Percentiles rank a stretch among this genome's conserved stretches.
phyloP scores from a whole-genome alignment of 768 basidiomycete genomes.

The Suillus weaverae region DNA sequence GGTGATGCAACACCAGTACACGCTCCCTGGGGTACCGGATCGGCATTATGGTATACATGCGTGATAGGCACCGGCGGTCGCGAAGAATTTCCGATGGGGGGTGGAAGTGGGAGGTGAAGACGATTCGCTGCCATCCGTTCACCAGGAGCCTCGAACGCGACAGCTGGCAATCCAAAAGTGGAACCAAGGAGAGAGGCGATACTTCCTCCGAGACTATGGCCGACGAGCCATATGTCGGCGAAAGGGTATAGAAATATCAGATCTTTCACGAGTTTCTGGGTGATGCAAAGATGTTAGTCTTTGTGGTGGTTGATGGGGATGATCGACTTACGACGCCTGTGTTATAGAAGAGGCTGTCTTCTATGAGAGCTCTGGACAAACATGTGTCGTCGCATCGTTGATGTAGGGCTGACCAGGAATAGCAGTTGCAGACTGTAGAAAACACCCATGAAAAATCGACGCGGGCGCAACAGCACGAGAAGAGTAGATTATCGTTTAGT shows the following conservation, averaged over 20 bases:
- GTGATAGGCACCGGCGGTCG: conserved; percentile 31
- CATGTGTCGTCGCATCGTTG: conserved; percentile 81
- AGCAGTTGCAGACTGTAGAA: conserved; percentile 87
- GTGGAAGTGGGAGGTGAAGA: conserved; percentile 63
- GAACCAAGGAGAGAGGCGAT: conserved; percentile 63
- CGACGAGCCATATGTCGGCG: conserved; percentile 62
- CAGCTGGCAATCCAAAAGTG: conserved; percentile 64
- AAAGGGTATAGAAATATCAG: conserved; percentile 56
- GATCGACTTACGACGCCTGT: conserved; percentile 68
- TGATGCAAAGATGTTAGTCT: not conserved
- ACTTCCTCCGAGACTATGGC: conserved; percentile 62
- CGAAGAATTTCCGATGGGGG: conserved; percentile 7
- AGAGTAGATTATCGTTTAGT: conserved; percentile 86
- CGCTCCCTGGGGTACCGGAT: conserved; percentile 64
- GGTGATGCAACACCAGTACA: conserved; percentile 52
- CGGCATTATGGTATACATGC: conserved; percentile 69
- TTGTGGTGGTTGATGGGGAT: not conserved
- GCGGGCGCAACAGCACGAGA: conserved; percentile 92
- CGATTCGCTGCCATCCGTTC: conserved; percentile 61
- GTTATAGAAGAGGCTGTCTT: conserved; percentile 92
- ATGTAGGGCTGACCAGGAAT: conserved; percentile 44
- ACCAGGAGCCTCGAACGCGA: conserved; percentile 66
- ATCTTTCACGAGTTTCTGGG: conserved; percentile 57
- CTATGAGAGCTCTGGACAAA: conserved; percentile 76
- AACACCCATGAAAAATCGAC: conserved; percentile 88